Percentiles rank a stretch among this genome's conserved stretches.
Evolutionary conservation across 1,284 basidiomycete genomes (phyloP).

Genomic region (Malassezia restricta): DNA sequence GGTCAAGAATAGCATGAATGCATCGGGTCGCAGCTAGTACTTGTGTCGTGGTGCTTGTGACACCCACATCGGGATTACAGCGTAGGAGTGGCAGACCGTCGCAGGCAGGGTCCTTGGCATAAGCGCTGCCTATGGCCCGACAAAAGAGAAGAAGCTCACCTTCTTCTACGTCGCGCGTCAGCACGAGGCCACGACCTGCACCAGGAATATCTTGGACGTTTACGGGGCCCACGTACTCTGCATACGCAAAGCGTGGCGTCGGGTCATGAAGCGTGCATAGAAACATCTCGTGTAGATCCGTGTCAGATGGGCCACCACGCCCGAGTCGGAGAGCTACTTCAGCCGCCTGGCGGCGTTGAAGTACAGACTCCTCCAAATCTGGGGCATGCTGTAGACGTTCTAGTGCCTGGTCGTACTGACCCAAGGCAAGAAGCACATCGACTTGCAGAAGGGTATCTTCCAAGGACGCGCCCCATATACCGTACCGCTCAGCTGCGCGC

Average conservation of each 20-base stretch:
- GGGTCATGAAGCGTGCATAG: constrained; percentile 22
- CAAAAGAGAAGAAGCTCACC: constrained; percentile 37
- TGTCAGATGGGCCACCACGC: constrained; percentile 20
- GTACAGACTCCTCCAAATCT: background rate
- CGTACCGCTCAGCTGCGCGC: constrained; percentile 5
- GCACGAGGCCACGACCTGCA: constrained; percentile 38
- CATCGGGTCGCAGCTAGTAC: constrained; percentile 37
- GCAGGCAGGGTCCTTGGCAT: constrained; percentile 27
- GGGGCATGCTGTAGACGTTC: background rate
- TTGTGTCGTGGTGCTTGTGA: constrained; percentile 42
- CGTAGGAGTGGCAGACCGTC: constrained; percentile 26
- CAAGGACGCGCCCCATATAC: background rate
- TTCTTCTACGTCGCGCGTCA: constrained; percentile 28
- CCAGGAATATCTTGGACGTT: constrained; percentile 29
- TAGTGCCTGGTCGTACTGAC: constrained; percentile 6
- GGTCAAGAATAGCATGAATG: constrained; percentile 35
- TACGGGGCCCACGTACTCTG: constrained; percentile 33
- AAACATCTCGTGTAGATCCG: constrained; percentile 28
- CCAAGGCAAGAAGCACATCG: constrained; percentile 11
- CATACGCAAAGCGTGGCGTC: constrained; percentile 26
- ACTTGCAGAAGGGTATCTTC: constrained; percentile 3
- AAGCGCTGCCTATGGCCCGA: constrained; percentile 30
- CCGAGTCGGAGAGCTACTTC: constrained; percentile 18
- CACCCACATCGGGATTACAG: constrained; percentile 28
- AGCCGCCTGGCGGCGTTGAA: constrained; percentile 14